Base-by-base conservation (phyloP, 148 eudicot genomes). In the Dysphania ambrosioides region DNA sequence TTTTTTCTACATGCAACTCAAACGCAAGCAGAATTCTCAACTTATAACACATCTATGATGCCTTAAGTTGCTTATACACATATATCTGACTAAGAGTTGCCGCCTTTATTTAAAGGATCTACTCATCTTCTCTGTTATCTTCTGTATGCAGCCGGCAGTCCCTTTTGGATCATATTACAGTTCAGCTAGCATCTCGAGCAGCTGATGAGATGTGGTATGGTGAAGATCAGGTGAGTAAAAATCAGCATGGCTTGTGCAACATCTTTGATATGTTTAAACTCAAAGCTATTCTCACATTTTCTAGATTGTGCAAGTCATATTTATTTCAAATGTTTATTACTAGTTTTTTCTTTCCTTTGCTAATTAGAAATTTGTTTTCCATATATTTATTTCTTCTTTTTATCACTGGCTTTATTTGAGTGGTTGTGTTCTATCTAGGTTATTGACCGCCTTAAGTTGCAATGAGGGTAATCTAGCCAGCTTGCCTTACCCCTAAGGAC, bases 171-270 rank as follows among this genome's bases (percentile, higher is more conserved):
- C 87, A 91, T 79, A 93, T 91, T 66, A 88, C 98, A 68, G 90
- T 93, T 81, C 94, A 89, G 80, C 84, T 93, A 69, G 97, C 98
- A 78, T 92, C 98, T 44, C 93, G 97, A 49, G 98, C 97, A 70
- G 98, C 97, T 74, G 98, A 93, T 88, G 98, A 93, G 78, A 80
- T 93, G 23, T 89, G 92, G 92, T 76, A 86, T 65, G 98, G 98
- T 68, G 84, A 83, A 78, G 82, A 73, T 74, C 93, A 89, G 94
- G 97, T 91, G 77, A 82, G 87, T 41, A 56, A 64, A 49, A 15
- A 56, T 11, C 38, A 59, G 41, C 57, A 38, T 72, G 24, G 18
- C n/a, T 59, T 72, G n/a, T n/a, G n/a, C n/a, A n/a, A n/a, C n/a
- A n/a, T n/a, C n/a, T n/a, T n/a, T n/a, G n/a, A n/a, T n/a, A n/a